Percentiles rank a stretch among this genome's conserved stretches.
These are phyloP conservation scores for Talinum fruticosum DNA, from an alignment of 148 eudicot genomes.

Conservation along the genomic window DNA sequence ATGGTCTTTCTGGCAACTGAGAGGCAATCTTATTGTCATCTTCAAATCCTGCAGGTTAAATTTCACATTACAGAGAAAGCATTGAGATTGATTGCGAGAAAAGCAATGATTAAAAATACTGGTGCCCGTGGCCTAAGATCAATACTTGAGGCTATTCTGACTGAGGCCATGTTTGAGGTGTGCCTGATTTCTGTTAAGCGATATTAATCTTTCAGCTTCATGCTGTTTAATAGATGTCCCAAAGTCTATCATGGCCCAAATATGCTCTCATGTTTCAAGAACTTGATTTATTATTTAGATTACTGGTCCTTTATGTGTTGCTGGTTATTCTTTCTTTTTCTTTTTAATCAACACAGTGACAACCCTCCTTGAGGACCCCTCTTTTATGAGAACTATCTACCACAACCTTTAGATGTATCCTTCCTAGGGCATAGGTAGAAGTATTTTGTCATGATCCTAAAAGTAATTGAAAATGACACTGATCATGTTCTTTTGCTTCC, in stretches of 20 bases:
- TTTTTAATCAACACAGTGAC: no score
- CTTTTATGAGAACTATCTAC: not conserved
- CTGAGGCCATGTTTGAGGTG: conserved; percentile 96
- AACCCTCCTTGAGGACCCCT: not conserved
- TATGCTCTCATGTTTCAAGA: no score
- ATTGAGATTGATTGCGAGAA: conserved; percentile 71
- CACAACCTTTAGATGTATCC: not conserved
- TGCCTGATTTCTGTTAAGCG: not conserved
- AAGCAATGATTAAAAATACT: conserved; percentile 78
- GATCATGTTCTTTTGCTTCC: no score
- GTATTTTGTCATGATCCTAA: no score
- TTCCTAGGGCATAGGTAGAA: no score
- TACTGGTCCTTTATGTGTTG: not conserved
- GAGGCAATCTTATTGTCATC: not conserved
- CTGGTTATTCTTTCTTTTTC: no score
- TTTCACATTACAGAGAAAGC: conserved; percentile 79
- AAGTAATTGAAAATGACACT: no score
- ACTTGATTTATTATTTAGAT: conserved; percentile 48
- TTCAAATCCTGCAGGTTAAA: conserved; percentile 55
- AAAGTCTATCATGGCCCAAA: not conserved
- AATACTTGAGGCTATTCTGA: conserved; percentile 76
- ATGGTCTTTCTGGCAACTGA: not conserved
- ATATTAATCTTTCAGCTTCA: conserved; percentile 9
- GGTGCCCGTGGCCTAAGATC: conserved; percentile 97
- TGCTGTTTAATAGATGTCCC: not conserved